phyloP scores from a whole-genome alignment of 176 grass and related monocot species.

The Oryza australiensis region DNA sequence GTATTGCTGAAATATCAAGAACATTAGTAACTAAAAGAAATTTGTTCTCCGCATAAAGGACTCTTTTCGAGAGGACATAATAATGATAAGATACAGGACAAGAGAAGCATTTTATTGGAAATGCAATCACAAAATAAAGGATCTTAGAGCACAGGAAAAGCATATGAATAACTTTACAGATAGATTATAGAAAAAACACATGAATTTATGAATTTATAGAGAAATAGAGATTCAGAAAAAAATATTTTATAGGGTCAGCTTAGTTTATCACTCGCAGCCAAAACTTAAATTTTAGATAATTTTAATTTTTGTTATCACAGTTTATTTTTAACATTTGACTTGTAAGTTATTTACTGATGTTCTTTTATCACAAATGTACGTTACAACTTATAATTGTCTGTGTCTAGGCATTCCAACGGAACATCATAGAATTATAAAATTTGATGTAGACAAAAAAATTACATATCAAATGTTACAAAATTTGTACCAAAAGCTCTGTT shows the following conservation, averaged over 20 bases:
- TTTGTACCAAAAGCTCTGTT: too few relatives aligned
- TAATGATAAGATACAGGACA: too few relatives aligned
- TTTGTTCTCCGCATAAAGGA: not conserved
- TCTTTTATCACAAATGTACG: too few relatives aligned
- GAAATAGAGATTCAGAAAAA: not conserved
- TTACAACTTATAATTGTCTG: too few relatives aligned
- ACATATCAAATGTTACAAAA: too few relatives aligned
- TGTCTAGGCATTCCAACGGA: not conserved
- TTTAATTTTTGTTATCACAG: too few relatives aligned
- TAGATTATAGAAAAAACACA: not conserved
- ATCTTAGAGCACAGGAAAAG: not conserved
- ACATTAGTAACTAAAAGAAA: not conserved
- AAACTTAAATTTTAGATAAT: too few relatives aligned
- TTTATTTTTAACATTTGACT: too few relatives aligned
- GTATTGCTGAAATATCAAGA: not conserved
- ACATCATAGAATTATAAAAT: not conserved
- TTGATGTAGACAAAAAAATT: too few relatives aligned
- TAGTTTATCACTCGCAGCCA: too few relatives aligned
- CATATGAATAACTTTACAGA: not conserved
- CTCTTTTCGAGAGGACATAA: not conserved
- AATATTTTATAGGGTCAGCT: too few relatives aligned
- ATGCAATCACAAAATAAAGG: not conserved
- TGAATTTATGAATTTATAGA: not conserved
- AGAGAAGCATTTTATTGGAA: not conserved
- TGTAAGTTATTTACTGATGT: too few relatives aligned